A percentile compares a stretch with the other conserved stretches of the same genome.
These are phyloP conservation scores for Cutaneotrichosporon cyanovorans DNA, from an alignment of 1,284 basidiomycete species.

Conservation along the genomic window DNA sequence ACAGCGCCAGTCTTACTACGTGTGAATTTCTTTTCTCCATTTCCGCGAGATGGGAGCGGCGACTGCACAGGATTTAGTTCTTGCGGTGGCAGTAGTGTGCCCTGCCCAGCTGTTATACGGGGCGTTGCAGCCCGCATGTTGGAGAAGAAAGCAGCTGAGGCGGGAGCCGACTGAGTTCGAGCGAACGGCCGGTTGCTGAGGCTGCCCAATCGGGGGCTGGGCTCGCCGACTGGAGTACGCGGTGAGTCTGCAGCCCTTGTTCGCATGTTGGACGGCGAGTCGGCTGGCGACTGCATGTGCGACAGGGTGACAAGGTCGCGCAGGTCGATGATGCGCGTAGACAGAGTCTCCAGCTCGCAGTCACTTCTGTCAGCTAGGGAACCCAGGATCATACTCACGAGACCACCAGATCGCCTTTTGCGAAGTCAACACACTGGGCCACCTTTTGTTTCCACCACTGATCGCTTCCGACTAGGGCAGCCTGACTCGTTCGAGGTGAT, in stretches of 20 bases:
- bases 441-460: slow-evolving; percentile 38
- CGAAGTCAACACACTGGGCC: slow-evolving; percentile 31
- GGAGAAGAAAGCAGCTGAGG: slow-evolving; percentile 19
- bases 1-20: slow-evolving; percentile 28
- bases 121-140: neutral
- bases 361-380: slow-evolving; percentile 11
- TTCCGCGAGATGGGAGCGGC: neutral
- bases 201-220: neutral
- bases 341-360: slow-evolving; percentile 24
- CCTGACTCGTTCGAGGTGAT: no score
- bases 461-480: slow-evolving; percentile 24
- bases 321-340: slow-evolving; percentile 38
- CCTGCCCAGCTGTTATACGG: neutral
- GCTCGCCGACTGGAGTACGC: neutral
- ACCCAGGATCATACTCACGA: slow-evolving; percentile 21
- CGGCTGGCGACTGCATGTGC: slow-evolving; percentile 14
- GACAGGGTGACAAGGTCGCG: slow-evolving; percentile 38
- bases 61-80: neutral
- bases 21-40: neutral
- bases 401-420: slow-evolving; percentile 24
- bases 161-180: slow-evolving; percentile 31
- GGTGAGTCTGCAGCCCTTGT: neutral
- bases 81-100: neutral
- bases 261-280: slow-evolving; percentile 1
- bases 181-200: slow-evolving; percentile 23